These are phyloP conservation scores for Daldinia childiae DNA, from an alignment of 495 filamentous ascomycete genomes.

Conservation along the genomic window DNA sequence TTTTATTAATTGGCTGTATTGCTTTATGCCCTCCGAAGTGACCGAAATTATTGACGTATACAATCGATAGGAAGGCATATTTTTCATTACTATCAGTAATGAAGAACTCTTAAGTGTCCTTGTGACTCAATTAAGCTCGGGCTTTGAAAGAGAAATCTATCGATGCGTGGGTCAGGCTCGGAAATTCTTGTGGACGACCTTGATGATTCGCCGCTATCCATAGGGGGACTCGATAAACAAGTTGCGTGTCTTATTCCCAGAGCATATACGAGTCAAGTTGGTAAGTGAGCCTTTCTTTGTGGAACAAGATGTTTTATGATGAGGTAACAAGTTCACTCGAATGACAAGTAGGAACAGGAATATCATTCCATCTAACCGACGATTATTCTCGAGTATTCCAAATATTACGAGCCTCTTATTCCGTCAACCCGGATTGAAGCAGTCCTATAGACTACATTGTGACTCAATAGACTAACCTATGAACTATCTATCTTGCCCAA, in stretches of 20 bases:
- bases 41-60: not conserved
- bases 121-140: not conserved
- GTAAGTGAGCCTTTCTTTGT: slow-evolving; percentile 14
- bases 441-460: not conserved
- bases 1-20: not conserved
- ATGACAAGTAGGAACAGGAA: not conserved
- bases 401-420: slow-evolving; percentile 4
- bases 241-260: not conserved
- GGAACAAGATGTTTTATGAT: not conserved
- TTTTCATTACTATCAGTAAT: not conserved
- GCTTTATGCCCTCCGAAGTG: not conserved
- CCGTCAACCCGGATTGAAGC: slow-evolving; percentile 5
- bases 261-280: not conserved
- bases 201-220: not conserved
- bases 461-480: slow-evolving; percentile 5
- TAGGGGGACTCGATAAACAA: not conserved
- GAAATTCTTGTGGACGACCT: not conserved
- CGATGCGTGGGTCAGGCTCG: not conserved
- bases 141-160: not conserved
- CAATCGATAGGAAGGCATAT: not conserved
- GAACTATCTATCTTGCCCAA: slow-evolving; percentile 33
- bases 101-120: not conserved
- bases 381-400: slow-evolving; percentile 5
- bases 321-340: not conserved
- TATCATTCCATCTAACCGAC: slow-evolving; percentile 2